Evolutionary conservation across 129 eudicot genomes (phyloP), one percentile per base, ranked within the genome.

Genomic region (Solidago caesia): DNA sequence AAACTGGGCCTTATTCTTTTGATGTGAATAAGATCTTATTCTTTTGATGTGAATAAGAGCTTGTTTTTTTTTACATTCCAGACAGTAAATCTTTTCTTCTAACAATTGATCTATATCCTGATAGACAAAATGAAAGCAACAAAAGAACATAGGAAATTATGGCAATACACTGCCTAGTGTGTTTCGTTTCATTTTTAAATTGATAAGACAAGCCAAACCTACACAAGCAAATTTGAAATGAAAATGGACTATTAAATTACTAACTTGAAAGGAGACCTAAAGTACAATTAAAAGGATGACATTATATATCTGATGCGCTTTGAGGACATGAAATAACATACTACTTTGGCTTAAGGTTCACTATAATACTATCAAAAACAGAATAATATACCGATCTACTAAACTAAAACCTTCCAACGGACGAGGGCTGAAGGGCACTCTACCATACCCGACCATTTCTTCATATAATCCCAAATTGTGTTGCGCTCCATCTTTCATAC

Each of bases 311-410:
- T 39, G 68, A 63, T 5, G 67, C 0, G 3, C 60, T n/a, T 56
- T 56, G 4, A 15, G 21, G 61, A 27, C 26, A 56, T 14, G 11
- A 56, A 56, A 3, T 26, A 56, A 9, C 8, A 6, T 5, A 53
- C 67, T 33, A 62, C 47, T n/a, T 8, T 48, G 13, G 70, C 39
- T 65, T 4, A 43, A 65, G 39, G 70, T 7, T 65, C 49, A 39
- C 8, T 64, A 10, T n/a, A 55, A 53, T 11, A 15, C 52, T 64
- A 44, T 52, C 56, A 64, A 64, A 53, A 16, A 75, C 79, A 66
- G 15, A 49, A 67, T 11, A 69, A 77, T 49, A 11, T 51, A 73
- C 44, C 56, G 55, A 42, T 58, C 33, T 57, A 44, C 56, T 45
- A 44, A 29, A 42, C 71, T 47, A 21, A 21, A 21, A 21, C 51